Conservation (phyloP, 1,284 basidiomycete species). For the Xanthoconium separans region DNA sequence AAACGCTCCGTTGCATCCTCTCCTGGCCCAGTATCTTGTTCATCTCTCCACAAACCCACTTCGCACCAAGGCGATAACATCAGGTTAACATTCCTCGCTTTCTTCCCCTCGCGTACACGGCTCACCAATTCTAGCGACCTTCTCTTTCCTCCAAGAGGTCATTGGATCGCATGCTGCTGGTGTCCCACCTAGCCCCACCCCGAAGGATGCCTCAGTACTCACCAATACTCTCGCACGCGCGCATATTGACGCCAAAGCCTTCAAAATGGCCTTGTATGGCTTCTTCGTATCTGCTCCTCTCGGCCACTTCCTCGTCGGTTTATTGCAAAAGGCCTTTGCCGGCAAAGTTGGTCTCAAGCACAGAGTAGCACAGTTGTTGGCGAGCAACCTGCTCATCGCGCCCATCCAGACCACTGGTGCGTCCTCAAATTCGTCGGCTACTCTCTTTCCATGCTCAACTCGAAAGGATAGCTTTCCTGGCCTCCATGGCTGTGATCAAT, state of each 20-base stretch:
- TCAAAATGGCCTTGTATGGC: slow-evolving; percentile 85
- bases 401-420: slow-evolving; percentile 74
- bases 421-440: slow-evolving; percentile 23
- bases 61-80: slow-evolving; percentile 72
- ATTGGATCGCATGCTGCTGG: slow-evolving; percentile 72
- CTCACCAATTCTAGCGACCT: slow-evolving; percentile 42
- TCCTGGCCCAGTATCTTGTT: slow-evolving; percentile 62
- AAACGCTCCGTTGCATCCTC: slow-evolving; percentile 42
- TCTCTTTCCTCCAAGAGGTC: slow-evolving; percentile 81
- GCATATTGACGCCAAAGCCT: slow-evolving; percentile 61
- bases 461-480: slow-evolving; percentile 51
- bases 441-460: not conserved
- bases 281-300: slow-evolving; percentile 85
- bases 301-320: slow-evolving; percentile 69
- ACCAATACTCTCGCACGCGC: slow-evolving; percentile 52
- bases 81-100: slow-evolving; percentile 40
- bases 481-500: slow-evolving; percentile 83
- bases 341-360: slow-evolving; percentile 71
- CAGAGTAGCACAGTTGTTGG: slow-evolving; percentile 73
- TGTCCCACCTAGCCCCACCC: slow-evolving; percentile 46
- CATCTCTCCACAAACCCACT: slow-evolving; percentile 66
- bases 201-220: slow-evolving; percentile 55
- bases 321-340: slow-evolving; percentile 73
- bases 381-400: slow-evolving; percentile 75
- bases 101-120: not conserved